phyloP scores from a whole-genome alignment of 768 basidiomycete genomes.

The Piloderma croceum region DNA sequence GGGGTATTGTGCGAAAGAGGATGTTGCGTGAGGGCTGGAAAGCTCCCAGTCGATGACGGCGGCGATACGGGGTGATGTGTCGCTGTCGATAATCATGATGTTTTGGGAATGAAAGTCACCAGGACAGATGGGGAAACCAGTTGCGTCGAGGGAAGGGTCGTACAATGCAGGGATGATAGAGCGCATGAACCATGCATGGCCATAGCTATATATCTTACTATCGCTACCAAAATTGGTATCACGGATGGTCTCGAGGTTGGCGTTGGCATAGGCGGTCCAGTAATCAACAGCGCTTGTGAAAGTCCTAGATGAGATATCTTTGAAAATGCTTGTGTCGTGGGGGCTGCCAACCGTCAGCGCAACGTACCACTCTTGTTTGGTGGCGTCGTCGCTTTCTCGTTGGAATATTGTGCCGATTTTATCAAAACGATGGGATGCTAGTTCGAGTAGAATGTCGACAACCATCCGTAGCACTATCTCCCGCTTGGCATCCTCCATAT shows the following conservation, averaged over 20 bases:
- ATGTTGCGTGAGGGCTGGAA: constrained; percentile 8
- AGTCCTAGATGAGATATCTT: too few species aligned
- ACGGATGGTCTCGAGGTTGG: constrained; percentile 2
- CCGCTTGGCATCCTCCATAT: constrained; percentile 6
- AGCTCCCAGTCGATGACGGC: constrained; percentile 18
- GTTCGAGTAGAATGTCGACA: constrained; percentile 8
- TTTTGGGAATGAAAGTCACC: constrained; percentile 21
- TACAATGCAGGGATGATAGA: constrained; percentile 6
- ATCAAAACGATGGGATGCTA: constrained; percentile 5
- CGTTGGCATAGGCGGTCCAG: constrained; percentile 6
- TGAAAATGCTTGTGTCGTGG: too few species aligned
- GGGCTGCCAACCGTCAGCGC: constrained; percentile 5
- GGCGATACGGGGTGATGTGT: constrained; percentile 5
- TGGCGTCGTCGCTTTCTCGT: neutral
- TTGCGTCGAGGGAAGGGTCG: constrained; percentile 9
- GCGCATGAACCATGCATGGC: neutral
- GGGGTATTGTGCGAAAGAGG: constrained; percentile 6
- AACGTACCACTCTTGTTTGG: neutral
- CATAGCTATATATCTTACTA: neutral
- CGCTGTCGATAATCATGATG: constrained; percentile 14
- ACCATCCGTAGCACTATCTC: constrained; percentile 4
- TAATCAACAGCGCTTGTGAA: constrained; percentile 5
- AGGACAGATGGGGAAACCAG: constrained; percentile 13
- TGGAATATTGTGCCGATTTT: constrained; percentile 6
- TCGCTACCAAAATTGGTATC: neutral